A percentile compares a stretch with the other conserved stretches of the same genome.
Evolutionary conservation across 78 protist genomes (phyloP).

Genomic region (Anaeramoeba ignava): DNA sequence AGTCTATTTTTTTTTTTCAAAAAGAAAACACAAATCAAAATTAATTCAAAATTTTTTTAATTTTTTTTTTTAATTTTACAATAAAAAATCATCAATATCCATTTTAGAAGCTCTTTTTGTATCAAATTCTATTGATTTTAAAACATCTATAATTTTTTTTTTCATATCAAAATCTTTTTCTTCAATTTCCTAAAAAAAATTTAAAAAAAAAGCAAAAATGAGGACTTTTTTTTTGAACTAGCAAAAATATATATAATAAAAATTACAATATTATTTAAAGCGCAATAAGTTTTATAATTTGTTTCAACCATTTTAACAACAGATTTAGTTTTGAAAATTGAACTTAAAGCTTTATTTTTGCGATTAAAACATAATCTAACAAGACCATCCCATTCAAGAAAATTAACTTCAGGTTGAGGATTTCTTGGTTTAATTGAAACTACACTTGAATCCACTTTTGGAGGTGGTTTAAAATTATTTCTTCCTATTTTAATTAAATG

Average conservation of each 20-base stretch:
- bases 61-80: not conserved
- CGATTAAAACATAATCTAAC: constrained; percentile 74
- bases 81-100: not conserved
- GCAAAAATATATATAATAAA: not conserved
- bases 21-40: not conserved
- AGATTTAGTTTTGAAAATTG: constrained; percentile 47
- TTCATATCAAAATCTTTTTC: not conserved
- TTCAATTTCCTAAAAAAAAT: not conserved
- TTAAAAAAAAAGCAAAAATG: not conserved
- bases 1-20: not conserved
- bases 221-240: not conserved
- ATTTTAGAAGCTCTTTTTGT: not conserved
- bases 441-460: constrained; percentile 95
- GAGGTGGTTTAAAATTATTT: constrained; percentile 96
- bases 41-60: not conserved
- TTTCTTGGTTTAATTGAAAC: constrained; percentile 80
- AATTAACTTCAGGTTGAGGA: constrained; percentile 89
- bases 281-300: constrained; percentile 64
- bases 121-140: not conserved
- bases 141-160: not conserved
- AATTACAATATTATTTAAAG: constrained; percentile 34
- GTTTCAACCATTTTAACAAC: constrained; percentile 52
- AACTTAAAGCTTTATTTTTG: constrained; percentile 89
- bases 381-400: constrained; percentile 94
- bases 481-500: constrained; percentile 72